Base-by-base conservation (phyloP, 768 basidiomycete species). In the Mycena kentingensis region DNA sequence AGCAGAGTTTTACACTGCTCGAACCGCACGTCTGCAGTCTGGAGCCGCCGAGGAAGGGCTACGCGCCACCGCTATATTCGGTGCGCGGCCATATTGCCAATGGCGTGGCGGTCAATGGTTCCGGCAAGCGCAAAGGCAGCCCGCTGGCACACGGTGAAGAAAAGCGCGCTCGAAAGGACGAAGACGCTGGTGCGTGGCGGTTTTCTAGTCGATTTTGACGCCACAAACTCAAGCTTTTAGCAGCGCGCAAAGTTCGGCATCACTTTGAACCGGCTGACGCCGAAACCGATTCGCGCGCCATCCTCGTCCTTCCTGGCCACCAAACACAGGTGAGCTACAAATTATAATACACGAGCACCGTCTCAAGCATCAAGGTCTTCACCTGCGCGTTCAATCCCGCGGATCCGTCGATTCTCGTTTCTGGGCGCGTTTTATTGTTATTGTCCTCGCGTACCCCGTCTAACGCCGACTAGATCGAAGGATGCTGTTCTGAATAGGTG, bases 361-460 rank as follows among this genome's bases (percentile, higher is more conserved):
- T 38, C 34, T 48, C 25, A 47, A 22, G 19, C 39, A 26, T 34
- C 18, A 50, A 91, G 89, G 87, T 93, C 6, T 93, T 91, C 49
- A 83, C 88, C 5, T 88, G 88, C 49, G 81, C 85, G 4, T 93
- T 88, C 77, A 92, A 89, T 68, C 89, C 90, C 12, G 73, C 70
- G 31, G 72, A 77, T 28, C 73, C 72, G 26, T 74, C 79, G 32
- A 62, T 83, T n/a, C 69, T 93, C 16, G 87, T 87, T 19, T 83
- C 89, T 25, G 90, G 90, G 89, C 90, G 67, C 54, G 81, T 61
- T 34, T 44, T 43, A 29, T 51, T 10, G 19, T 46, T 38, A 35
- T 28, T n/a, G 43, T 52, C 10, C 38, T 29, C 29, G 45, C 38
- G 43, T 54, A 49, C 58, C 46, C 54, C 46, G 34, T 45, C 34